Conservation (phyloP, 805 yeast species). For the Sugiyamaella marilandica region DNA sequence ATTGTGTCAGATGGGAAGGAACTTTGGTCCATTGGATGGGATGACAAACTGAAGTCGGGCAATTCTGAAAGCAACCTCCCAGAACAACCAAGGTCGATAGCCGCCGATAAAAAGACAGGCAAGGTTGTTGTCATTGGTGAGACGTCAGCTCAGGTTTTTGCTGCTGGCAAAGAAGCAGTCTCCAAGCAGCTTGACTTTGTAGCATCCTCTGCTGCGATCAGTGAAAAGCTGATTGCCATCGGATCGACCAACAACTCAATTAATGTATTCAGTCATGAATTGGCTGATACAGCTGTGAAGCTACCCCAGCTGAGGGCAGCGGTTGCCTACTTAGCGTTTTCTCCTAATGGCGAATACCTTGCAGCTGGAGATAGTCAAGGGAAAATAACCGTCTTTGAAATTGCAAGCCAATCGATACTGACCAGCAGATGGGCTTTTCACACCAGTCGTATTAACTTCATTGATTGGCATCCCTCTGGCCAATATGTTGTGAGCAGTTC, state of each 20-base stretch:
- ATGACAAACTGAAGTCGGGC: conserved; percentile 57
- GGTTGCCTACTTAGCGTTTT: conserved; percentile 59
- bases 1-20: conserved; percentile 35
- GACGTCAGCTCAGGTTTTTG: conserved; percentile 37
- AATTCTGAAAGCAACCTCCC: conserved; percentile 30
- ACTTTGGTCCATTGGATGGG: conserved; percentile 77
- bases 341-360: conserved; percentile 60
- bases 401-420: conserved; percentile 45
- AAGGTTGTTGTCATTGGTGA: conserved; percentile 44
- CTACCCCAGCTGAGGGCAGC: conserved; percentile 51
- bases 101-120: conserved; percentile 29
- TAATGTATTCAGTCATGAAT: conserved; percentile 37
- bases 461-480: conserved; percentile 74
- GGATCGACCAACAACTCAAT: conserved; percentile 44
- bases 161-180: conserved; percentile 24
- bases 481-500: conserved; percentile 74
- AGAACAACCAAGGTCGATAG: conserved; percentile 49
- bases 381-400: conserved; percentile 69
- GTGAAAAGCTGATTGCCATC: conserved; percentile 43
- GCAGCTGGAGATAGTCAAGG: conserved; percentile 90
- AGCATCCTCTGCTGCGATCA: conserved; percentile 45
- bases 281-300: conserved; percentile 28
- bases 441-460: conserved; percentile 70
- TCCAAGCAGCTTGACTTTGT: conserved; percentile 35
- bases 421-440: conserved; percentile 97